Base-by-base conservation (phyloP, 441 rosid species). In the Pelargonium australe region DNA sequence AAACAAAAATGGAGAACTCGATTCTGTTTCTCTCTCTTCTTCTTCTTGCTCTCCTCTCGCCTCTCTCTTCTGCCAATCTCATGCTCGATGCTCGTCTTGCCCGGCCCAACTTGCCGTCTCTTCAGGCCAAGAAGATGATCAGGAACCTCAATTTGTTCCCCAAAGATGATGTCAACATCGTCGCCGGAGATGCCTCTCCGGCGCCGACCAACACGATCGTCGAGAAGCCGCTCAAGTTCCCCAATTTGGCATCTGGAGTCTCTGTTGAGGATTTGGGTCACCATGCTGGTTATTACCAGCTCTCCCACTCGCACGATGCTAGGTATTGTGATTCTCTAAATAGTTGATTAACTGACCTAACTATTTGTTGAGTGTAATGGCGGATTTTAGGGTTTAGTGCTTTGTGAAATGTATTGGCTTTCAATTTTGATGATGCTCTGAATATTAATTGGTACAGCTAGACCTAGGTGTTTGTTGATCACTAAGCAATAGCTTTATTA, bases 221-320 rank as follows among this genome's bases (percentile, higher is more conserved):
- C 6, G 99, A 94, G 83, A 85, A 82, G 84, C 80, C 68, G 63
- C 74, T 94, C 66, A 79, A 70, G 75, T 91, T 94, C 73, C 93
- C 97, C n/a, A 81, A 82, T 70, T 68, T 89, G 11, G 68, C 57
- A n/a, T 49, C 20, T 14, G 81, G 61, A 0, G 83, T 79, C 64
- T 57, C 88, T 28, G 81, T 78, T 2, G 92, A 91, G 64, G 88
- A 91, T 75, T 83, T 94, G 73, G 92, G 97, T n/a, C 97, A 94
- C 65, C 96, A 84, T 78, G 99, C 99, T 67, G 99, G 99, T 68
- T 94, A 94, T 68, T 94, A 85, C 76, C 82, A 94, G 82, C 87
- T 94, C 77, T 79, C 87, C 13, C 77, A 88, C 41, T 88, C 97
- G 23, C 84, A 83, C 57, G 95, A 85, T 70, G 90, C 96, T 23